Evolutionary conservation across 73 alveolate genomes (phyloP).

Genomic region (Strombidium stylifer): DNA sequence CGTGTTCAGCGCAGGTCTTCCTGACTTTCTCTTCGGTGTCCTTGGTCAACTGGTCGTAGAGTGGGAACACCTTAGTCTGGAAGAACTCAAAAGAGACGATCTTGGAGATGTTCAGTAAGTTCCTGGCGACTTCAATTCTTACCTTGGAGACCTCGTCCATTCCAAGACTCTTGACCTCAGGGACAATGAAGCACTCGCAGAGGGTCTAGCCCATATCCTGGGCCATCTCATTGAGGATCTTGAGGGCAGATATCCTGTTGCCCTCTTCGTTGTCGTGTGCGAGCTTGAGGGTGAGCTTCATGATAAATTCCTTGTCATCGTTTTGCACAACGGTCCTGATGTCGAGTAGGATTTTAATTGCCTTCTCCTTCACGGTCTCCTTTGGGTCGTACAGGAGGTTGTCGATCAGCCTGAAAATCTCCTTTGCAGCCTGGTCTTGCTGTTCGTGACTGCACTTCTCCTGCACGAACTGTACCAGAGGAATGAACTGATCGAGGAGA

Average conservation of each 20-base stretch:
- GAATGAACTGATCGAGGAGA: conserved; percentile 47
- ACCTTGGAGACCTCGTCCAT: conserved; percentile 43
- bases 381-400: conserved; percentile 49
- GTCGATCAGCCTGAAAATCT: conserved; percentile 48
- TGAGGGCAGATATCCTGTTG: conserved; percentile 50
- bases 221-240: conserved; percentile 20
- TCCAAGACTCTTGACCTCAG: conserved; percentile 48
- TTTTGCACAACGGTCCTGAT: conserved; percentile 44
- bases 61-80: conserved; percentile 47
- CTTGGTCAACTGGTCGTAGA: conserved; percentile 23
- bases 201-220: conserved; percentile 51
- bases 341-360: conserved; percentile 44
- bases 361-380: conserved; percentile 50
- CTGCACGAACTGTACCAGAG: conserved; percentile 31
- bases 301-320: conserved; percentile 46
- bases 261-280: conserved; percentile 63
- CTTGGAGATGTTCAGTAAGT: conserved; percentile 41
- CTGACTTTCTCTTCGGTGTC: conserved; percentile 61
- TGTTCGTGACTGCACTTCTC: conserved; percentile 42
- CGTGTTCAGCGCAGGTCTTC: conserved; percentile 60
- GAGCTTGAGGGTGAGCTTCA: conserved; percentile 48
- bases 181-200: conserved; percentile 60
- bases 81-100: conserved; percentile 42
- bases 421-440: conserved; percentile 34
- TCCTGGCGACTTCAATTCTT: conserved; percentile 51